A percentile compares a stretch with the other conserved stretches of the same genome.
These are phyloP conservation scores for Stachybotrys elegans DNA, from an alignment of 2,329 filamentous ascomycete species.

Conservation along the genomic window DNA sequence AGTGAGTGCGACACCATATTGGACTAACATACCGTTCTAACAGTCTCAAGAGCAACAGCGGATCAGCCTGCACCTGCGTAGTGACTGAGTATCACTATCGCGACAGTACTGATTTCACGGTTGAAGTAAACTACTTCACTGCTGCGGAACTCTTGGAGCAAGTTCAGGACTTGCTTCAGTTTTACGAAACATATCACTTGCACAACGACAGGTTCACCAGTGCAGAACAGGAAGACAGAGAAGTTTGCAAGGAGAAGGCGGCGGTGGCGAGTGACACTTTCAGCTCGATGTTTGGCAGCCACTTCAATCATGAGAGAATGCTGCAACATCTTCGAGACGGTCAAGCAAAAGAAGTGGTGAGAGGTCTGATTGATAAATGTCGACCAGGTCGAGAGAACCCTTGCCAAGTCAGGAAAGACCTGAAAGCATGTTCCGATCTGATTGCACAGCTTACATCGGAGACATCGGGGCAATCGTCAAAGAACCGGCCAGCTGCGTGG, in stretches of 20 bases:
- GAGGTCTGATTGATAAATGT: background rate
- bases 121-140: slow-evolving; percentile 29
- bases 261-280: slow-evolving; percentile 32
- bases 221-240: slow-evolving; percentile 17
- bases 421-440: slow-evolving; percentile 25
- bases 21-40: background rate
- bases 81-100: slow-evolving; percentile 41
- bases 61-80: slow-evolving; percentile 41
- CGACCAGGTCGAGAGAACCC: background rate
- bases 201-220: slow-evolving; percentile 13
- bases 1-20: slow-evolving; percentile 23
- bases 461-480: slow-evolving; percentile 26
- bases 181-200: slow-evolving; percentile 30
- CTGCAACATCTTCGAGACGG: slow-evolving; percentile 11
- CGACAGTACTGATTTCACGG: slow-evolving; percentile 20
- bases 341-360: slow-evolving; percentile 14
- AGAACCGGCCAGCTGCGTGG: slow-evolving; percentile 26
- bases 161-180: slow-evolving; percentile 25
- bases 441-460: slow-evolving; percentile 35
- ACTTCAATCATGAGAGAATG: slow-evolving; percentile 12
- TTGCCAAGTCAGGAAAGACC: background rate
- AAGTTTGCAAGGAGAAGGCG: slow-evolving; percentile 16
- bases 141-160: slow-evolving; percentile 26
- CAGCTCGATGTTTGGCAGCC: slow-evolving; percentile 26
- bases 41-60: slow-evolving; percentile 33